Conservation (phyloP, 495 filamentous ascomycete genomes). For the Haplographium delicatum region DNA sequence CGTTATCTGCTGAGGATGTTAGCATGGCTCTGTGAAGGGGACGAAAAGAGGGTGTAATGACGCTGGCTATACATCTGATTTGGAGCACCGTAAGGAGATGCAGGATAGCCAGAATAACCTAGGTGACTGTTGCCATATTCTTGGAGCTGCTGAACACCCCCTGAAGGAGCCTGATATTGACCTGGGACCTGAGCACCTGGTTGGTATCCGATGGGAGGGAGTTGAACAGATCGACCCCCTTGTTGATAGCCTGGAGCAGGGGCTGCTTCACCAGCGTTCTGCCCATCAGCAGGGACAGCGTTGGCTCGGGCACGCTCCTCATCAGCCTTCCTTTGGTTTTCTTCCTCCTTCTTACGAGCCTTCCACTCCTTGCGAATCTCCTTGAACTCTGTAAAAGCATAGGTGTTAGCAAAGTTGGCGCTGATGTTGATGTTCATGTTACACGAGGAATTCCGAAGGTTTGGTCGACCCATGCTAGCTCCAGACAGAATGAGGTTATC, state of each 20-base stretch:
- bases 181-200: conserved; percentile 55
- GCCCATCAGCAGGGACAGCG: conserved; percentile 55
- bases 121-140: conserved; percentile 56
- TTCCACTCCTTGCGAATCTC: conserved; percentile 99
- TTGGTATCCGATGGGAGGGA: conserved; percentile 84
- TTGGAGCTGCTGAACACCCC: conserved; percentile 53
- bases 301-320: conserved; percentile 79
- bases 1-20: conserved; percentile 27
- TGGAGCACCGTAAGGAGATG: conserved; percentile 69
- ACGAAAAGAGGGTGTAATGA: conserved; percentile 41
- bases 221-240: conserved; percentile 56
- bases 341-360: conserved; percentile 98
- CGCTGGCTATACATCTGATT: conserved; percentile 75
- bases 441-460: conserved; percentile 22
- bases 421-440: conserved; percentile 13
- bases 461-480: conserved; percentile 24
- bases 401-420: conserved; percentile 33
- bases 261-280: conserved; percentile 53
- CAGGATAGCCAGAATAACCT: conserved; percentile 54
- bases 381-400: conserved; percentile 78
- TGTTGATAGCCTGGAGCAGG: conserved; percentile 55
- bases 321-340: conserved; percentile 79
- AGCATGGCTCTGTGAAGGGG: conserved; percentile 10
- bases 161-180: conserved; percentile 64
- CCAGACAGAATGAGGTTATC: conserved; percentile 21